phyloP scores from a whole-genome alignment of 2,329 filamentous ascomycete species.

The Fusarium lyarnte region DNA sequence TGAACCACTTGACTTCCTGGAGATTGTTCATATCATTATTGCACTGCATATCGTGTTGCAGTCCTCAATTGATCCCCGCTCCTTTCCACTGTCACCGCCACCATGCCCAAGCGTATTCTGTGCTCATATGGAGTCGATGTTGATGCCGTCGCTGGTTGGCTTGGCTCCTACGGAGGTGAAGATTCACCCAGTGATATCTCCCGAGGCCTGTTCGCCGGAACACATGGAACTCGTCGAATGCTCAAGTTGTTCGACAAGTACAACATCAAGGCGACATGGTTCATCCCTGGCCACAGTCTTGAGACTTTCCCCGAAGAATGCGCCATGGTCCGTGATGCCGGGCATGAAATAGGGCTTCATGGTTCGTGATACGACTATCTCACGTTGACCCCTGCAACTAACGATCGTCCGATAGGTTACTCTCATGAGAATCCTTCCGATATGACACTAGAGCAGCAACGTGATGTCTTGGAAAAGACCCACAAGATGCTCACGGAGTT shows the following conservation, averaged over 20 bases:
- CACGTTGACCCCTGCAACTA: accelerated
- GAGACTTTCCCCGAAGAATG: conserved; percentile 60
- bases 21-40: background rate
- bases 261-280: conserved; percentile 72
- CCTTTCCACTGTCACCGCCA: background rate
- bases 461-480: conserved; percentile 78
- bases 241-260: conserved; percentile 78
- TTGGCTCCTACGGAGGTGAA: conserved; percentile 78
- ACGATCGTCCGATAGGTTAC: conserved; percentile 56
- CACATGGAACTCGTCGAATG: conserved; percentile 70
- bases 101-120: conserved; percentile 4
- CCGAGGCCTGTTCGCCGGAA: conserved; percentile 70
- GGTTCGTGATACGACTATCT: conserved; percentile 40
- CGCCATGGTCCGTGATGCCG: conserved; percentile 56
- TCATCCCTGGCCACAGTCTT: conserved; percentile 59
- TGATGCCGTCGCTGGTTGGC: conserved; percentile 80
- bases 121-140: conserved; percentile 73
- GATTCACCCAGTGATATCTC: conserved; percentile 65
- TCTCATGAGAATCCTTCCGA: conserved; percentile 77
- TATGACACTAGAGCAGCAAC: conserved; percentile 80
- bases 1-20: background rate
- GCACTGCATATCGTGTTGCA: no score
- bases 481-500: conserved; percentile 77
- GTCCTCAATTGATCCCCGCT: background rate
- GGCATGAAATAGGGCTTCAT: conserved; percentile 66